These are phyloP conservation scores for Miscanthus lutarioriparius DNA, from an alignment of 176 grass and related monocot genomes.

Conservation along the genomic window DNA sequence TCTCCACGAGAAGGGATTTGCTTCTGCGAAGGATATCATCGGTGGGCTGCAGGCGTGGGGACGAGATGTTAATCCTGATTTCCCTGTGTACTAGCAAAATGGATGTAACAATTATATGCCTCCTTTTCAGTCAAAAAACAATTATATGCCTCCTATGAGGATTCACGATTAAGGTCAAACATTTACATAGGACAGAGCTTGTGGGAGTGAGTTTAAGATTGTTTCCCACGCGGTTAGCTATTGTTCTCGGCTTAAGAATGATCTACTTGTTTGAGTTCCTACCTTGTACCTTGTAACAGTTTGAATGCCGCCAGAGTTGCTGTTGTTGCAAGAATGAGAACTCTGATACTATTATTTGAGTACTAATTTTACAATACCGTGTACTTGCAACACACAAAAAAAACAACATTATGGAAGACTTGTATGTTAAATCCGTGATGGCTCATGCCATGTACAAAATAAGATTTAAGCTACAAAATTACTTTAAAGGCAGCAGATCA, in stretches of 20 bases:
- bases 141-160: neutral
- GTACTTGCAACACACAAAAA: neutral
- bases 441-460: neutral
- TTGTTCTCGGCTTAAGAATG: too few species aligned
- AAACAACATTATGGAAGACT: too few species aligned
- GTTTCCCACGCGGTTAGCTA: too few species aligned
- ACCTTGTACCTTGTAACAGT: too few species aligned
- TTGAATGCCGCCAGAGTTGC: too few species aligned
- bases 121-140: too few species aligned
- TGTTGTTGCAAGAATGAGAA: neutral
- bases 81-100: conserved; percentile 34
- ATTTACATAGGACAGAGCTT: too few species aligned
- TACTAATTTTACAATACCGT: neutral
- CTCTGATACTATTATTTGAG: neutral
- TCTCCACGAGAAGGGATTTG: conserved; percentile 66
- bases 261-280: too few species aligned
- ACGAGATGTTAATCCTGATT: conserved; percentile 49
- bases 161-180: too few species aligned
- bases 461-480: neutral
- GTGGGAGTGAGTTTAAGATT: too few species aligned
- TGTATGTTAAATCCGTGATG: neutral
- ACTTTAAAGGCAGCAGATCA: neutral
- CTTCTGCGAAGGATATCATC: conserved; percentile 64
- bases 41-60: conserved; percentile 82
- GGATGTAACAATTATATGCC: neutral